Evolutionary conservation across 345 rosid species (phyloP), one percentile per base, ranked within the genome.

Genomic region (Rhizophora apiculata): DNA sequence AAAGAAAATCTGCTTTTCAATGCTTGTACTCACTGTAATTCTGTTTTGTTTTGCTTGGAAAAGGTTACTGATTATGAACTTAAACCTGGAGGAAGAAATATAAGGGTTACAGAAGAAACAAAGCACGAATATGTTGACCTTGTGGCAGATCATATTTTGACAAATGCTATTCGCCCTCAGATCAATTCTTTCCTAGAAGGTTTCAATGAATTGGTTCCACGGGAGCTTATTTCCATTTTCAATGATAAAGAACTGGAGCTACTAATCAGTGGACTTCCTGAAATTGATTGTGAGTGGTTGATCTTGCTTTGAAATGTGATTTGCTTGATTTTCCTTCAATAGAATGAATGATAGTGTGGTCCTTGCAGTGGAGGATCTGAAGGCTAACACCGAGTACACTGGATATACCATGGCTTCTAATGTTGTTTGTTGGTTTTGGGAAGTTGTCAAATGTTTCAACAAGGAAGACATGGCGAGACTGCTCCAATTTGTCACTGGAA

Each of bases 231-330:
- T 70, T 89, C 96, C 65, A 87, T 92, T 58, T 94, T 94, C 64
- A 89, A 94, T 62, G 98, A 94, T 70, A 94, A 94, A 83, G 98
- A 94, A 90, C 95, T 94, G n/a, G 98, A 94, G 86, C 93, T 94
- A 15, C 89, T 94, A 52, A 94, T 94, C 71, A 94, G 98, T n/a
- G 98, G 98, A 34, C 90, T 94, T 76, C 98, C 98, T n/a, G 98
- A 94, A 82, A 94, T 94, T 80, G 97, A 94, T 73, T 80, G 98
- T 94, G 77, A 91, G 98, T 81, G 64, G 30, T 34, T 67, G n/a
- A 62, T 61, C 59, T 34, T 67, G 49, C 62, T 9, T 55, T n/a
- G 5, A 13, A 64, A 30, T 57, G 8, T 62, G 18, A 61, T 79
- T 67, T 46, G 30, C 8, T 49, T 72, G 69, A 32, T 27, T 51